These are phyloP conservation scores for Melocanna baccifera DNA, from an alignment of 176 grass and related monocot genomes.

Conservation along the genomic window DNA sequence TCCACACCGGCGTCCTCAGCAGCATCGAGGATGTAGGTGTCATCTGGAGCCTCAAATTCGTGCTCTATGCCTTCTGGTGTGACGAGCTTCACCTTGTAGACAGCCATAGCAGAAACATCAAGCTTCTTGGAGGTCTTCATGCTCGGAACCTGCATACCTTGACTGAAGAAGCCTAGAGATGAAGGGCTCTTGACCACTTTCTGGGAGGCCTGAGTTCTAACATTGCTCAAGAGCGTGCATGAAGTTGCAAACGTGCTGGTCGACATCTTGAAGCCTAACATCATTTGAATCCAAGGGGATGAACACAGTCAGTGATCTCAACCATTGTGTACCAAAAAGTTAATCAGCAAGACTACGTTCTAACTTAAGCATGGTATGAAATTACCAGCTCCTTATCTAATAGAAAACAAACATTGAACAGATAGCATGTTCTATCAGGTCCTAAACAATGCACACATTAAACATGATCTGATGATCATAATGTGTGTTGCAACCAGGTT, in stretches of 20 bases:
- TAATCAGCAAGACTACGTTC: no score
- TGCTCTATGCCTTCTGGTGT: slow-evolving; percentile 50
- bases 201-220: slow-evolving; percentile 25
- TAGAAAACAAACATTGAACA: not conserved
- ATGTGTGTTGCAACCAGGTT: not conserved
- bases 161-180: slow-evolving; percentile 47
- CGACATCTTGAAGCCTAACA: slow-evolving; percentile 49
- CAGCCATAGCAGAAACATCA: slow-evolving; percentile 51
- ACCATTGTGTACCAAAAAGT: not conserved
- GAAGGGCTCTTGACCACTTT: slow-evolving; percentile 29
- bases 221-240: slow-evolving; percentile 35
- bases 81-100: slow-evolving; percentile 85
- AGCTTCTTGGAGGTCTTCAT: slow-evolving; percentile 49
- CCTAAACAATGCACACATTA: not conserved
- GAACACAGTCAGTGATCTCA: slow-evolving; percentile 5
- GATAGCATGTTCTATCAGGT: not conserved
- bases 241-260: slow-evolving; percentile 37
- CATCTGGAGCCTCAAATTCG: slow-evolving; percentile 68
- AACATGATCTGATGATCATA: not conserved
- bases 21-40: slow-evolving; percentile 75
- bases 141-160: slow-evolving; percentile 18
- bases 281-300: not conserved
- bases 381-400: not conserved
- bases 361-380: not conserved
- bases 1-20: slow-evolving; percentile 67